Evolutionary conservation across 192 early-diverging fungal species (phyloP), one percentile per base, ranked within the genome.

Genomic region (Coemansia erecta): DNA sequence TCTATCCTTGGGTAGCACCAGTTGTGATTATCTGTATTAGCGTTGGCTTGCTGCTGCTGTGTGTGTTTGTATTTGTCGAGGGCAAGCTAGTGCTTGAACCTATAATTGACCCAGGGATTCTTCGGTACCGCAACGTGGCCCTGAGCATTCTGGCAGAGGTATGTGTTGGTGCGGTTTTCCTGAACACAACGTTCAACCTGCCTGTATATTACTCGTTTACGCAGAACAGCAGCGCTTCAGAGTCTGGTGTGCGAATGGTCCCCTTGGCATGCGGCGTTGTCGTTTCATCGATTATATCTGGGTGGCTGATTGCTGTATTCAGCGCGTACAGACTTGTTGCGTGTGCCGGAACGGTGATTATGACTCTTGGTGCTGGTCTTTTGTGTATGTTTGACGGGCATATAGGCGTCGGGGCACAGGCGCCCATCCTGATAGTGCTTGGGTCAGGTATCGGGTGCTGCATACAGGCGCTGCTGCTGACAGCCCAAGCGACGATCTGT

Each of bases 1-100:
- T 77, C 15, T 92, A 87, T 70, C 71, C 83, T 6, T 94, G 92
- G 92, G 64, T 61, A 19, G 85, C 85, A 1, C 63, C 82, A 0
- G 60, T 73, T 14, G 77, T 88, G 10, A 67, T 86, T 44, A 66
- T 73, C 33, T 80, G 89, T 18, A 63, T 90, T 8, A 70, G 82
- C 21, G 66, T 88, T 17, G 85, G 86, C 2, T 46, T 79, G 33
- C 49, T 85, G 41, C 33, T 88, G 4, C 65, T 86, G 0, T 61
- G 47, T 8, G 70, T 81, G 19, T 92, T 92, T 58, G 68, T 85
- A 3, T 83, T 77, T 57, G 78, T 90, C 23, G 90, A 95, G 69
- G 66, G 83, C 43, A 84, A 82, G 60, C 68, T 83, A 17, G 89
- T 93, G 0, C 60, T 81, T 0, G 88, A 93, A 63, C 88, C 95